These are phyloP conservation scores for Lactifluus volemus DNA, from an alignment of 768 basidiomycete species.

Conservation along the genomic window DNA sequence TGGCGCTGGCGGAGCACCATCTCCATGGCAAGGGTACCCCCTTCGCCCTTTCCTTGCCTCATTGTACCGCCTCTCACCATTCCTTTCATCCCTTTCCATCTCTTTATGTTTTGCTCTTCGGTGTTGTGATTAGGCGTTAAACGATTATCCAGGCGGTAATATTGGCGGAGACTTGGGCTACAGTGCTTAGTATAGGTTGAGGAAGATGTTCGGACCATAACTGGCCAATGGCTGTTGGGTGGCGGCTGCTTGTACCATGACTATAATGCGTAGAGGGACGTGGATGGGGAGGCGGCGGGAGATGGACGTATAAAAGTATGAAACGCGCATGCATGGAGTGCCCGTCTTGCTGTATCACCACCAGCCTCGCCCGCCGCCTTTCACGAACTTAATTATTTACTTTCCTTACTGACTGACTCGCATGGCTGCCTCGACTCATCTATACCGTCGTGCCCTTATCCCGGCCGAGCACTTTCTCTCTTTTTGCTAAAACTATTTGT, in stretches of 20 bases:
- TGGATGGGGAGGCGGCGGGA: constrained; percentile 10
- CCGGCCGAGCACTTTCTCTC: neutral
- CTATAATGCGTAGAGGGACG: constrained; percentile 16
- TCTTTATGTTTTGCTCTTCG: constrained; percentile 15
- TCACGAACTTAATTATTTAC: constrained; percentile 18
- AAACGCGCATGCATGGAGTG: constrained; percentile 15
- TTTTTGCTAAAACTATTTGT: neutral
- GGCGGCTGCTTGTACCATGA: constrained; percentile 15
- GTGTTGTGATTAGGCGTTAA: constrained; percentile 19
- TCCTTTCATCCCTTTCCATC: constrained; percentile 10
- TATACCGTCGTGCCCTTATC: constrained; percentile 4
- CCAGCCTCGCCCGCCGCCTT: neutral
- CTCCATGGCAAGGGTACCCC: neutral
- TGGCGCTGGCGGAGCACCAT: constrained; percentile 3
- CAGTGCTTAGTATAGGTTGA: constrained; percentile 10
- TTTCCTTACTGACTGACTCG: constrained; percentile 18
- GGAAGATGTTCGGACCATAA: constrained; percentile 11
- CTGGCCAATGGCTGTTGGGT: constrained; percentile 4
- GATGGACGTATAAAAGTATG: constrained; percentile 16
- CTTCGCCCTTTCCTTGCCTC: constrained; percentile 5
- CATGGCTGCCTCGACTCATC: constrained; percentile 10
- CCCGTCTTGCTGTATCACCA: constrained; percentile 14
- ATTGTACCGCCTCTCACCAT: constrained; percentile 15
- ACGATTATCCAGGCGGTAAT: constrained; percentile 18
- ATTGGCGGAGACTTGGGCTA: constrained; percentile 15